Base-by-base conservation (phyloP, 2,329 filamentous ascomycete genomes). In the Cladorrhinum sp. region DNA sequence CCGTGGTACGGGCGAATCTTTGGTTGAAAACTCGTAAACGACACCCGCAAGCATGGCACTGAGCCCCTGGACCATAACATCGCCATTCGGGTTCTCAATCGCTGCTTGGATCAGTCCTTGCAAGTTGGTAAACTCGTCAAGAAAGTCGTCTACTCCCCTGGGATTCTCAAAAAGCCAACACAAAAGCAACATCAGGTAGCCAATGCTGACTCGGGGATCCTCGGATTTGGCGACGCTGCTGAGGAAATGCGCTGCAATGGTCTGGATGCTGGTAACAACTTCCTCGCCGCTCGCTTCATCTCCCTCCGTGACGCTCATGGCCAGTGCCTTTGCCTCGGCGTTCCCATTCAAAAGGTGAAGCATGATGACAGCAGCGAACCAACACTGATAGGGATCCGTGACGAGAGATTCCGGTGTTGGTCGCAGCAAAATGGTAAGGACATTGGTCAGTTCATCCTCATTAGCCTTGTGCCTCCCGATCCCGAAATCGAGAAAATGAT, bases 11-110 rank as follows among this genome's bases (percentile, higher is more conserved):
- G 95, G 92, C 0, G 94, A 98, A 74, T 99, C 95, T 72, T 96
- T 96, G 0, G 94, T 97, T 9, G 94, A 98, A 71, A 98, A 99
- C 70, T 99, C 95, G 72, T 98, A 99, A 3, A 95, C 83, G 20
- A 96, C 88, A 9, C 94, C 95, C 1, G 98, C 81, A 0, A 99
- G 78, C 72, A 92, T 86, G 16, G 92, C 89, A 72, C 90, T 92
- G 12, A 99, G 81, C 1, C 95, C 95, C 66, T 91, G 89, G 14
- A 94, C 81, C 30, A 96, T 78, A 20, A 84, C 79, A 62, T 86
- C 87, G 12, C 85, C 85, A 26, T 82, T 75, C 66, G 82, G 77
- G 62, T 87, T 84, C 65, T 87, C 87, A 20, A 81, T 71, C 46
- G 91, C 86, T 26, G 87, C 85, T 68, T 95, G 90, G 14, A 95